Percentiles rank a stretch among this genome's conserved stretches.
These are phyloP conservation scores for Rosa persica DNA, from an alignment of 306 rosid species.

Conservation along the genomic window DNA sequence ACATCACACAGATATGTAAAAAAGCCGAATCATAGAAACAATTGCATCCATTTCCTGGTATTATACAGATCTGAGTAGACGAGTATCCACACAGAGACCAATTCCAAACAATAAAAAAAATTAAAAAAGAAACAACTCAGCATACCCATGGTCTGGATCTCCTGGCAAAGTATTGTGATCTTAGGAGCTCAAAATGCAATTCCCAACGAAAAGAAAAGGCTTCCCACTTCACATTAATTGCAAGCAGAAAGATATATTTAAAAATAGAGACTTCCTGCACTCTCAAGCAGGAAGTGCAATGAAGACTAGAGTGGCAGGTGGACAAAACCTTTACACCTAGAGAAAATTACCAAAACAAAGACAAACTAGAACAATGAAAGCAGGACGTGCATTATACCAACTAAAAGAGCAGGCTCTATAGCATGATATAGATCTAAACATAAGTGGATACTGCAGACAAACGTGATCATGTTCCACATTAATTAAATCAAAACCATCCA, in stretches of 20 bases:
- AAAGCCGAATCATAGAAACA: neutral
- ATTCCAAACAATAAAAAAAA: neutral
- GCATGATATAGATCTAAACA: no score
- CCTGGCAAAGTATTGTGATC: neutral
- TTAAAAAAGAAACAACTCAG: neutral
- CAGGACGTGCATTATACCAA: neutral
- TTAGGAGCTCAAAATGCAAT: neutral
- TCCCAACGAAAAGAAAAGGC: neutral
- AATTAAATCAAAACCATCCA: neutral
- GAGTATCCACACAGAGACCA: neutral
- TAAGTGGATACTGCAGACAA: neutral
- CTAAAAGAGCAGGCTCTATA: neutral
- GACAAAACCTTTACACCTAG: neutral
- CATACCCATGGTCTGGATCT: neutral
- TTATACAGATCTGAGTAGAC: neutral
- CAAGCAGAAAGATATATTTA: neutral
- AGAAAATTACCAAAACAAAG: neutral
- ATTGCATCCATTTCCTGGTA: neutral
- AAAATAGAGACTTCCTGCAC: neutral
- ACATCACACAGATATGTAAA: neutral
- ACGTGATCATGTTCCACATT: neutral
- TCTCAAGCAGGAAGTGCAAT: neutral
- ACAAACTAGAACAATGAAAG: neutral
- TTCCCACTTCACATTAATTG: neutral
- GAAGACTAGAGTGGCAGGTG: neutral